Evolutionary conservation across 192 early-diverging fungal genomes (phyloP).

Genomic region (Kappamyces sp.): DNA sequence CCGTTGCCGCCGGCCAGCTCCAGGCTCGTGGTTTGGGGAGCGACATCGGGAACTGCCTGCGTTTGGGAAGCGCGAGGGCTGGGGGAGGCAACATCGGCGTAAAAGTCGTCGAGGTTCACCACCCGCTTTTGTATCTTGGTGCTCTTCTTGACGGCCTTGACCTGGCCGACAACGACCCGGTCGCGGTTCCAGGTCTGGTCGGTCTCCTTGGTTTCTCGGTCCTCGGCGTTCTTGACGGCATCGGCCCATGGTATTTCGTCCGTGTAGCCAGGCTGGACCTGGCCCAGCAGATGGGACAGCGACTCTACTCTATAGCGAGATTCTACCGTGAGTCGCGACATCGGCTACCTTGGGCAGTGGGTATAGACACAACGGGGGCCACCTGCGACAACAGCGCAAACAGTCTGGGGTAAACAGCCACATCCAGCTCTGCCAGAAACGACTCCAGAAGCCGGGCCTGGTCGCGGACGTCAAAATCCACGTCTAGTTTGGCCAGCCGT

Average conservation of each 20-base stretch:
- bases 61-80: background rate
- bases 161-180: conserved; percentile 13
- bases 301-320: no score
- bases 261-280: background rate
- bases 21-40: no score
- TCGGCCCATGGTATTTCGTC: background rate
- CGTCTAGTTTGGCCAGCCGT: conserved; percentile 84
- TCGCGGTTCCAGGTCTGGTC: conserved; percentile 29
- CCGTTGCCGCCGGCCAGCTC: no score
- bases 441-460: conserved; percentile 57
- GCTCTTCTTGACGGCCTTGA: conserved; percentile 7
- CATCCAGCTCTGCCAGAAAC: background rate
- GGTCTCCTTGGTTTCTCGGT: no score
- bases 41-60: background rate
- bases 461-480: conserved; percentile 84
- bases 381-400: no score
- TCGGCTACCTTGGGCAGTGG: no score
- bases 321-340: no score
- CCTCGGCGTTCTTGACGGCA: no score
- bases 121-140: conserved; percentile 25
- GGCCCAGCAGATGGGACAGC: no score
- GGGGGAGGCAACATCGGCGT: conserved; percentile 9
- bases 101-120: conserved; percentile 28
- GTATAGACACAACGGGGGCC: no score
- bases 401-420: no score